Percentiles rank a stretch among this genome's conserved stretches.
phyloP scores from a whole-genome alignment of 768 basidiomycete species.

The Rubroboletus satanas region DNA sequence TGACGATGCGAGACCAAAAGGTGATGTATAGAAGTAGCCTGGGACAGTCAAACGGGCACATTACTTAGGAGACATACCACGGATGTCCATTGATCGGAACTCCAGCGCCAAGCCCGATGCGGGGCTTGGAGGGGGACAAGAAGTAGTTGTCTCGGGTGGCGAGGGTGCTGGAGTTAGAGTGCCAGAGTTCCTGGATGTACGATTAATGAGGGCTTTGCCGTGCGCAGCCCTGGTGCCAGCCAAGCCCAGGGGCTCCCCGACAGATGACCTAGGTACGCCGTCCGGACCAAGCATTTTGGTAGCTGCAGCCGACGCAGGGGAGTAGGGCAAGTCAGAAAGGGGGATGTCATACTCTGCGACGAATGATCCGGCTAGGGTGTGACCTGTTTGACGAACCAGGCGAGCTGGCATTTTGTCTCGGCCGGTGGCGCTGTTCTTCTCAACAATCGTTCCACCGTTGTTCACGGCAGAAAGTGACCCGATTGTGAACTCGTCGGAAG shows the following conservation, averaged over 20 bases:
- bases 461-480: conserved; percentile 1
- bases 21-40: background rate
- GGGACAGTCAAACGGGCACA: background rate
- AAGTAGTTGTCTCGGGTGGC: background rate
- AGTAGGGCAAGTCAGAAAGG: conserved; percentile 1
- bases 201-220: background rate
- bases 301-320: background rate
- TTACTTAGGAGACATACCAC: conserved; percentile 23
- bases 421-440: background rate
- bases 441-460: background rate
- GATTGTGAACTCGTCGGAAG: conserved; percentile 28
- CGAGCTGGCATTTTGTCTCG: background rate
- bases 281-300: background rate
- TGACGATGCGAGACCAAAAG: background rate
- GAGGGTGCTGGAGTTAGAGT: conserved; percentile 2
- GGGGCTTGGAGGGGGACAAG: conserved; percentile 16
- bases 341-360: conserved; percentile 18
- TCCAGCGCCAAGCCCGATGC: conserved; percentile 18
- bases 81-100: conserved; percentile 22
- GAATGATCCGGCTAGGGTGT: conserved; percentile 4
- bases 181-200: background rate
- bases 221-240: conserved; percentile 15
- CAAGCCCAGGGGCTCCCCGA: conserved; percentile 1
- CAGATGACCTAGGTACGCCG: background rate
- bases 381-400: background rate